Base-by-base conservation (phyloP, 208 protist genomes). In the Wallacemonas sp. region DNA sequence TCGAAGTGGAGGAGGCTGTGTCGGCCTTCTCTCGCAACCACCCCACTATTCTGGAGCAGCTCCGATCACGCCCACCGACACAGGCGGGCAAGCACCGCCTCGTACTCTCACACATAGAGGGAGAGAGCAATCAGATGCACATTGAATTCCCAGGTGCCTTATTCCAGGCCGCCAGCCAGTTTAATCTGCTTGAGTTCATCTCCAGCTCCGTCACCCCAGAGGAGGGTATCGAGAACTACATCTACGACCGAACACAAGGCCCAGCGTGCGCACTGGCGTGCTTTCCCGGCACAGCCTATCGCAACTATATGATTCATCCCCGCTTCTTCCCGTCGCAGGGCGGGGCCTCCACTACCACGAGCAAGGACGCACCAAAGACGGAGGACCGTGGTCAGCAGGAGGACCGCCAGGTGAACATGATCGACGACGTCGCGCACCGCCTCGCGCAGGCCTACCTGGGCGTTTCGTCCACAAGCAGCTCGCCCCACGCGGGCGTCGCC, bases 161-260 rank as follows among this genome's bases (percentile, higher is more conserved):
- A 28, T 91, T 90, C 30, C 81, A 91, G 62, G 87, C 74, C 1
- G 81, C 87, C 5, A 91, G 84, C n/a, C 84, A 93, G 69, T 90
- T 93, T 28, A 93, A 93, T 58, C 60, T 82, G 34, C 74, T 93
- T 3, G 87, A 93, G 71, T 90, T 93, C 41, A 58, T 76, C 38
- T 62, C 53, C 0, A 19, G 65, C 4, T 47, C 17, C 1, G 65
- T 80, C 19, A 68, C 53, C 15, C 84, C 87, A 0, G 82, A 90
- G 66, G 60, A 70, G 8, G 84, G 87, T 0, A 67, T 93, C 12
- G 66, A 72, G 0, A 33, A 71, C 46, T 93, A 93, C 76, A 51
- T 73, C 14, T 46, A 58, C 26, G 81, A 93, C 67, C n/a, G 27
- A 19, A 93, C 84, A 5, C 87, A 93, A 59, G 87, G 87, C 12